Conservation (phyloP, 306 rosid species). For the Fagus sylvatica region DNA sequence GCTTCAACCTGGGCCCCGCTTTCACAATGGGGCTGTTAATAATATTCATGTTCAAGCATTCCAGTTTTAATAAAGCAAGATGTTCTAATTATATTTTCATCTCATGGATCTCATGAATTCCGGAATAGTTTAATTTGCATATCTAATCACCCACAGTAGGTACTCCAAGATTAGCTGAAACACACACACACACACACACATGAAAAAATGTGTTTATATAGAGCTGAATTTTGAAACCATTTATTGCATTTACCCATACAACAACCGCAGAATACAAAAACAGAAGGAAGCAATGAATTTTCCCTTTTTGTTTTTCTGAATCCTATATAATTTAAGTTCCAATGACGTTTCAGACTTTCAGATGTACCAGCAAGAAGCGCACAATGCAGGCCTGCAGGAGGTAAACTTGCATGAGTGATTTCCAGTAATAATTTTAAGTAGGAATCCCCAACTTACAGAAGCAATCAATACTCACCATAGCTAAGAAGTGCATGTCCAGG, state of each 20-base stretch:
- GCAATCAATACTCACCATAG: conserved; percentile 55
- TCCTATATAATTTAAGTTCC: conserved; percentile 21
- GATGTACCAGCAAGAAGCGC: conserved; percentile 84
- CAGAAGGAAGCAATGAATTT: conserved; percentile 4
- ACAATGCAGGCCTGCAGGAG: conserved; percentile 84
- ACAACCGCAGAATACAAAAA: neutral
- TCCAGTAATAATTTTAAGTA: conserved; percentile 23
- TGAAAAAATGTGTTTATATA: neutral
- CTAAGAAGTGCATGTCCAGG: conserved; percentile 83
- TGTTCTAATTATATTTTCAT: neutral
- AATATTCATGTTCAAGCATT: neutral
- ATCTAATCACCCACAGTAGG: neutral
- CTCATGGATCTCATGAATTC: too few species aligned
- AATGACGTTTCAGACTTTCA: conserved; percentile 8
- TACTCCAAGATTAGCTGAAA: neutral
- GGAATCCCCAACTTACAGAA: conserved; percentile 22
- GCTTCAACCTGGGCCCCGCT: neutral
- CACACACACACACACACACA: neutral
- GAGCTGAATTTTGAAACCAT: neutral
- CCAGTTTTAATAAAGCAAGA: neutral
- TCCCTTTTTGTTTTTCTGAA: neutral
- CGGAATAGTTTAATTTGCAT: neutral
- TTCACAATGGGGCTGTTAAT: neutral
- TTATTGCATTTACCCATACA: neutral
- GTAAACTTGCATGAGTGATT: conserved; percentile 25